A percentile compares a stretch with the other conserved stretches of the same genome.
These are phyloP conservation scores for Ogataea trehaloabstinens DNA, from an alignment of 805 yeast genomes.

Conservation along the genomic window DNA sequence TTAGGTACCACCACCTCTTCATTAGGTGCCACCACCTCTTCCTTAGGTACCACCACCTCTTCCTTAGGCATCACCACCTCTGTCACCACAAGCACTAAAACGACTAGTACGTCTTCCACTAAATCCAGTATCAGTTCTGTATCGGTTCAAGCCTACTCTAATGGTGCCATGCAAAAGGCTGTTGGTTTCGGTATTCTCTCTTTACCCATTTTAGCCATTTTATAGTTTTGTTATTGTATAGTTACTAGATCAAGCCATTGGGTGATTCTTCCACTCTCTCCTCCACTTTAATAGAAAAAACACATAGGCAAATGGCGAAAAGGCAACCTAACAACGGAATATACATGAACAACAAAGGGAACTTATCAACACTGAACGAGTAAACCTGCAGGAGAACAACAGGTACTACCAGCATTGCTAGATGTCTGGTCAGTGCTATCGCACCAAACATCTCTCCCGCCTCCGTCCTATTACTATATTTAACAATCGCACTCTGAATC, in stretches of 20 bases:
- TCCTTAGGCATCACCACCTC: too few relatives aligned
- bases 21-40: not conserved
- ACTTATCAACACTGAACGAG: conserved; percentile 30
- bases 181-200: not conserved
- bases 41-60: too few relatives aligned
- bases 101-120: not conserved
- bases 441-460: conserved; percentile 69
- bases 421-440: conserved; percentile 51
- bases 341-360: not conserved
- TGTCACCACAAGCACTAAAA: not conserved
- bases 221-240: too few relatives aligned
- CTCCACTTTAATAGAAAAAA: too few relatives aligned
- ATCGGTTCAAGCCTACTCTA: not conserved
- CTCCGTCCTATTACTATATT: conserved; percentile 51
- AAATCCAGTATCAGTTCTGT: not conserved
- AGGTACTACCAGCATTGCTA: conserved; percentile 44
- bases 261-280: too few relatives aligned
- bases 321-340: too few relatives aligned
- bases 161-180: not conserved
- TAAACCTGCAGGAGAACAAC: conserved; percentile 43
- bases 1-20: not conserved
- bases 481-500: conserved; percentile 50
- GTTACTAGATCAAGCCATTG: too few relatives aligned
- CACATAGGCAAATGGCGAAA: too few relatives aligned
- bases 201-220: not conserved